Percentiles rank a stretch among this genome's conserved stretches.
phyloP scores from a whole-genome alignment of 371 early-diverging fungal genomes.

The Phascolomyces articulosus region DNA sequence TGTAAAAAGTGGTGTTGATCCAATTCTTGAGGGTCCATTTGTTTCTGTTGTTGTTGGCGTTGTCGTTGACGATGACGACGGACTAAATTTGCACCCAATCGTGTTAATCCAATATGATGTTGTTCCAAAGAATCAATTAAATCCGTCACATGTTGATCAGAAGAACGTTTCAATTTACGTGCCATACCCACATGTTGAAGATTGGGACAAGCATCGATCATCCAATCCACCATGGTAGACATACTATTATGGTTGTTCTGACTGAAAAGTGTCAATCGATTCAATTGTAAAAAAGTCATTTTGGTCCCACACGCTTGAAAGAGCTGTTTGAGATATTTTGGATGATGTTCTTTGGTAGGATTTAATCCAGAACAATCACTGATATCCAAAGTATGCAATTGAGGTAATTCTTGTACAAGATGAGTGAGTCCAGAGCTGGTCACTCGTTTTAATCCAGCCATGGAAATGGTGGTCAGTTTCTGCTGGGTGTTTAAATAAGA shows the following conservation, averaged over 20 bases:
- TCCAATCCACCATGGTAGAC: neutral
- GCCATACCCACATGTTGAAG: neutral
- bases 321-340: neutral
- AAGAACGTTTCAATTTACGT: neutral
- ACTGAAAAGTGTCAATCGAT: neutral
- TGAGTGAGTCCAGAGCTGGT: conserved; percentile 2
- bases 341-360: too few relatives aligned
- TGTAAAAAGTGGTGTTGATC: neutral
- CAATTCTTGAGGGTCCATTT: neutral
- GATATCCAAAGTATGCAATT: conserved; percentile 4
- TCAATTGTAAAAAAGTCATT: conserved; percentile 3
- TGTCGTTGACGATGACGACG: neutral
- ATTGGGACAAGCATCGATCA: conserved; percentile 3
- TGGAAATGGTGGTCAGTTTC: neutral
- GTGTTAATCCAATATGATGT: neutral
- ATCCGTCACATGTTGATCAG: neutral
- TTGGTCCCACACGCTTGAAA: conserved; percentile 12
- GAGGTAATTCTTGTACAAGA: neutral
- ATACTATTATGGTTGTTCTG: neutral
- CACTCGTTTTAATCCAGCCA: conserved; percentile 5
- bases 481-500: neutral
- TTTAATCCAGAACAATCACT: conserved; percentile 12
- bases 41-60: neutral
- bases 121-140: neutral
- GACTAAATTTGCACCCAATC: neutral